Evolutionary conservation across 2,329 filamentous ascomycete species (phyloP), one percentile per base, ranked within the genome.

Genomic region (Exophiala bonariae): DNA sequence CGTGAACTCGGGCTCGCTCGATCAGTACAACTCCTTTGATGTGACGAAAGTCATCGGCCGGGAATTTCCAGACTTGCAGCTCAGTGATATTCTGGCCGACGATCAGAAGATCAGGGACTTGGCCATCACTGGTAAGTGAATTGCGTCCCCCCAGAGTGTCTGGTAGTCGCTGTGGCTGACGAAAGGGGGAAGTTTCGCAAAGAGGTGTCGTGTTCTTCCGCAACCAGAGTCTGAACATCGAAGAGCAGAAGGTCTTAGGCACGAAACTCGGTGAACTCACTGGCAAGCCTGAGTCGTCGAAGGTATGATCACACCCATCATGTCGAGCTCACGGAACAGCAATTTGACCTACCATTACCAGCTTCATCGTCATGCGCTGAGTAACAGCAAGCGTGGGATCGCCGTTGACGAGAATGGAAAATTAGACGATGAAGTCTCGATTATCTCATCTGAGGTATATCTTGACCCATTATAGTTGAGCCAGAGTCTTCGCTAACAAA

Each of bases 61-160:
- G 13, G 76, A 79, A 54, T 79, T 69, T 45, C 63, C 63, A 1
- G 59, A 59, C 22, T 59, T 62, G 30, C 47, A 49, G 16, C 76
- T 78, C 56, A 70, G 87, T 34, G 81, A 87, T 19, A 78, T 80
- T 0, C 70, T 78, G 1, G 82, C 86, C 60, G 73, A 80, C 0
- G 82, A 87, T 46, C 78, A 82, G 33, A 67, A 85, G 14, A 62
- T 87, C 18, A 75, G 80, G 0, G 85, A 87, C 57, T 69, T 88
- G 0, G 84, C 82, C 22, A 82, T 87, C 49, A 85, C 80, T 1
- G 78, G 82, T 86, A 66, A 55, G 72, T 18, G n/a, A n/a, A n/a
- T n/a, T n/a, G n/a, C n/a, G n/a, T n/a, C n/a, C n/a, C n/a, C n/a
- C n/a, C n/a, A n/a, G n/a, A n/a, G n/a, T n/a, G n/a, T n/a, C n/a